Evolutionary conservation across 345 rosid species (phyloP), one percentile per base, ranked within the genome.

Genomic region (Lepidium sativum): DNA sequence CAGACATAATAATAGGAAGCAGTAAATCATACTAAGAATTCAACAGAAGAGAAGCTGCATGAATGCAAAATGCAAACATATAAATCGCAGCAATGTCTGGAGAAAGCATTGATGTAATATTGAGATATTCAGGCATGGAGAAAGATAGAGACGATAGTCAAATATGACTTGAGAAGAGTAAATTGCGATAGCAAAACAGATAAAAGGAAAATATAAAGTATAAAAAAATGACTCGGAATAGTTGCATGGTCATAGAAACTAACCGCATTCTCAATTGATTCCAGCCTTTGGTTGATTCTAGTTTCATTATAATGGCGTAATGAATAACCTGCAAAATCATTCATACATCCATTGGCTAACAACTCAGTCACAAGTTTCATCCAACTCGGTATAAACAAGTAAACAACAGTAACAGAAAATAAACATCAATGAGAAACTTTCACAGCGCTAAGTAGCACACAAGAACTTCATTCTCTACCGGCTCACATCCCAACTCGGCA

Each of bases 241-340:
- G 31, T 27, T 27, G 4, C 31, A 5, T 6, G 31, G 6, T 27
- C 6, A 6, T 27, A 27, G 51, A 55, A 23, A 80, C 87, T 78
- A 63, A 86, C 94, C 67, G 86, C 84, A 32, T 66, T 80, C 55
- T 86, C 94, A 71, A 86, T 84, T 0, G 89, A 82, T 63, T 82
- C 84, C 29, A 86, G 94, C 75, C 86, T 78, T 68, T 72, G 79
- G 63, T 84, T 81, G 63, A 86, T 84, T 67, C 80, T 84, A 23
- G 74, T 54, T 55, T 84, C 81, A 50, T 84, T 83, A 67, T 75
- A 75, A 63, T 82, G 83, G 38, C 86, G 80, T 39, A 82, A 48
- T 18, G 94, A 68, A 68, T 84, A 86, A 18, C 94, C 86, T 86
- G 83, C 69, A 69, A 43, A 39, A 77, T 51, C 37, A 77, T 54